phyloP scores from a whole-genome alignment of 148 eudicot species.

The Cornus kousa region DNA sequence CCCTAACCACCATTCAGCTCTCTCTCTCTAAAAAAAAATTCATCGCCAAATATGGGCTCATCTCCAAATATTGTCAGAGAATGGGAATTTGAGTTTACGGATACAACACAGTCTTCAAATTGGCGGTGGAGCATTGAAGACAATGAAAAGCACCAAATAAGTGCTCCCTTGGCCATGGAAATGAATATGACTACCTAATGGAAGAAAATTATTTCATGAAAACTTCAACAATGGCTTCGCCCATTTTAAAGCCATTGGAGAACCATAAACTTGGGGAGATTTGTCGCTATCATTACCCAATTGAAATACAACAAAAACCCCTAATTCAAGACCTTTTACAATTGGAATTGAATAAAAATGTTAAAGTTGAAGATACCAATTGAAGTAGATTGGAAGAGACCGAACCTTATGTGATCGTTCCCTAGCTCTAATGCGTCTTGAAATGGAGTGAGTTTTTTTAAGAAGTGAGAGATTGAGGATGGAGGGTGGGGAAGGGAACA shows the following conservation, averaged over 20 bases:
- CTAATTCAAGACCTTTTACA: not conserved
- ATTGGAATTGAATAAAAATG: not conserved
- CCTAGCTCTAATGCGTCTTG: conserved; percentile 23
- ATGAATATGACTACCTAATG: conserved; percentile 43
- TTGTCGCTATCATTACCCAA: conserved; percentile 14
- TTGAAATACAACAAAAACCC: conserved; percentile 10
- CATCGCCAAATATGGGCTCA: too few species aligned
- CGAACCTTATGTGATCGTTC: conserved; percentile 28
- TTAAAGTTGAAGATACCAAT: not conserved
- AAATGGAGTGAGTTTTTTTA: conserved; percentile 14
- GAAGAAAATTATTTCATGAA: conserved; percentile 58
- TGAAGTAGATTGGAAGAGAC: not conserved
- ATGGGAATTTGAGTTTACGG: too few species aligned
- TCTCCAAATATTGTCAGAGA: too few species aligned
- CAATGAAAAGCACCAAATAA: too few species aligned
- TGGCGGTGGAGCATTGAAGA: too few species aligned
- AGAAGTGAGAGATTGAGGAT: not conserved
- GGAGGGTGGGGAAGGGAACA: too few species aligned
- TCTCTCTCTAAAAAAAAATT: too few species aligned
- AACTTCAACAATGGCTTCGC: conserved; percentile 34
- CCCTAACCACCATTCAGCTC: too few species aligned
- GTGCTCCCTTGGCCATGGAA: too few species aligned
- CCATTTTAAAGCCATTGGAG: conserved; percentile 21
- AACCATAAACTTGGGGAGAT: conserved; percentile 5
- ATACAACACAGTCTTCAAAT: too few species aligned